Percentiles rank a stretch among this genome's conserved stretches.
phyloP scores from a whole-genome alignment of 768 basidiomycete genomes.

The Serpula lacrymans region DNA sequence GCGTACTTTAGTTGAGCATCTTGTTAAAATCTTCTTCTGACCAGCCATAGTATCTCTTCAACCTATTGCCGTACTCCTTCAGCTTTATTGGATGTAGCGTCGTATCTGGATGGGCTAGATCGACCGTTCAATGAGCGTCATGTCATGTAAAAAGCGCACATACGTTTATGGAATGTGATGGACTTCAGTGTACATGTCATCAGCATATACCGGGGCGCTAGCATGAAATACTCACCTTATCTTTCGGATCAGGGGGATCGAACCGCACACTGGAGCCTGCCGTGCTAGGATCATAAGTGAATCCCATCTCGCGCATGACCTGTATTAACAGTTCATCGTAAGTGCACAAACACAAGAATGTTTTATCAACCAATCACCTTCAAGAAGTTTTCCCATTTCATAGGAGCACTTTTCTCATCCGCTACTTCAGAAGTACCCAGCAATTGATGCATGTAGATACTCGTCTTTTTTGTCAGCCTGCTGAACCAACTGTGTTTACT shows the following conservation, averaged over 20 bases:
- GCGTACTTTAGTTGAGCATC: not conserved
- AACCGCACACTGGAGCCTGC: slow-evolving; percentile 84
- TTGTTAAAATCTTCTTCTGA: slow-evolving; percentile 37
- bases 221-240: slow-evolving; percentile 34
- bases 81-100: slow-evolving; percentile 52
- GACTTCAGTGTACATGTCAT: slow-evolving; percentile 36
- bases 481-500: slow-evolving; percentile 53
- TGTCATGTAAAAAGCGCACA: slow-evolving; percentile 15
- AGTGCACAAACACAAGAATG: no score
- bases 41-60: slow-evolving; percentile 72
- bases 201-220: slow-evolving; percentile 2
- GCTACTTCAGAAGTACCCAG: slow-evolving; percentile 54
- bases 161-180: slow-evolving; percentile 78
- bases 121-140: not conserved
- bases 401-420: slow-evolving; percentile 48
- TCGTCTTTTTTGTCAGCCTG: slow-evolving; percentile 57
- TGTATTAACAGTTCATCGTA: slow-evolving; percentile 22
- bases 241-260: slow-evolving; percentile 59
- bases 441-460: slow-evolving; percentile 60
- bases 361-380: no score
- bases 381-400: slow-evolving; percentile 81
- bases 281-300: slow-evolving; percentile 66
- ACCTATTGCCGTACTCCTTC: slow-evolving; percentile 50
- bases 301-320: slow-evolving; percentile 81
- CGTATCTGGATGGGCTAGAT: slow-evolving; percentile 71